A percentile compares a stretch with the other conserved stretches of the same genome.
Evolutionary conservation across 768 basidiomycete species (phyloP).

Genomic region (Rhodotorula sphaerocarpa): DNA sequence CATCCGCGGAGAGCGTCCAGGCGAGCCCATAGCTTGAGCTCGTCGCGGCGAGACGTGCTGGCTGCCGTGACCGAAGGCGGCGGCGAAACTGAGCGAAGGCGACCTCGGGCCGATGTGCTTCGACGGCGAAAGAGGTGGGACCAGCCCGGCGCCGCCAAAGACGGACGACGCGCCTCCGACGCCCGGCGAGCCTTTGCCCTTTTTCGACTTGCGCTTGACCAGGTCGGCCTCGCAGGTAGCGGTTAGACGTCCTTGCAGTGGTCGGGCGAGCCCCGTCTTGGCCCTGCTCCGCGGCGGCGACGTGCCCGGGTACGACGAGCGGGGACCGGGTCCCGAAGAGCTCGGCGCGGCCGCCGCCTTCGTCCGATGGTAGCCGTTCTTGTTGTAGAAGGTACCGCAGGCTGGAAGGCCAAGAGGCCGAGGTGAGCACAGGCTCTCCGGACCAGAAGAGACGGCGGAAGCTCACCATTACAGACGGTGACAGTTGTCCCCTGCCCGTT

Average conservation of each 20-base stretch:
- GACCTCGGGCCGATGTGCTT: slow-evolving; percentile 33
- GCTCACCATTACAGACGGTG: slow-evolving; percentile 30
- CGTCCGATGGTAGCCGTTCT: slow-evolving; percentile 33
- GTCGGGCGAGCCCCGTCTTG: slow-evolving; percentile 3
- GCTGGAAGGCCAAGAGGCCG: no score
- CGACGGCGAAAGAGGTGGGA: slow-evolving; percentile 30
- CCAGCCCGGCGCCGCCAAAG: slow-evolving; percentile 4
- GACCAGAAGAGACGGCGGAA: no score
- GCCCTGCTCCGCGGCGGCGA: background rate
- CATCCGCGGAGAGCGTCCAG: slow-evolving; percentile 23
- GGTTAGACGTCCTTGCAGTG: slow-evolving; percentile 31
- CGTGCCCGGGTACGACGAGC: background rate
- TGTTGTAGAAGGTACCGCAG: slow-evolving; percentile 36
- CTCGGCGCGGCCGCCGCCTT: slow-evolving; percentile 4
- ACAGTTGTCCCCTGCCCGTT: background rate
- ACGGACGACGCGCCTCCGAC: background rate
- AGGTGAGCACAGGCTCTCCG: background rate
- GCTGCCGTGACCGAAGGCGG: slow-evolving; percentile 6
- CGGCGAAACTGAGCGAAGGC: slow-evolving; percentile 11
- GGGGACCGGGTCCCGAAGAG: background rate
- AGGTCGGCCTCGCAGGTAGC: slow-evolving; percentile 35
- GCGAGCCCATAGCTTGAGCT: slow-evolving; percentile 21
- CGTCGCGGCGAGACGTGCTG: background rate
- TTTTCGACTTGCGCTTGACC: slow-evolving; percentile 17
- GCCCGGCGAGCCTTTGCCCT: background rate